phyloP scores from a whole-genome alignment of 2,329 filamentous ascomycete genomes.

The Dactylellina cionopaga region DNA sequence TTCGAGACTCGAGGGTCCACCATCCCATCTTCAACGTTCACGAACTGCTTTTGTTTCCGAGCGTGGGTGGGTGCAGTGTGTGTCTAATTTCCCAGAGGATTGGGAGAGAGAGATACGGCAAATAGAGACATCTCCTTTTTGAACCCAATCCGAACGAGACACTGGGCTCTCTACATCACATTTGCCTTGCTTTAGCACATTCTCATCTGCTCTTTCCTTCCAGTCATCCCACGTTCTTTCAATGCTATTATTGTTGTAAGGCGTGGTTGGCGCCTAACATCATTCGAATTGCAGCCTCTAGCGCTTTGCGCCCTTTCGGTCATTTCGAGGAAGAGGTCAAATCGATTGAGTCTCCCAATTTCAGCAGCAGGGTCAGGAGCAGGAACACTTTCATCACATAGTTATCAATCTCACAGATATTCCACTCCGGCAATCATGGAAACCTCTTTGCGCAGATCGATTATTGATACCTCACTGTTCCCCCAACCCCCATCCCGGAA shows the following conservation, averaged over 20 bases:
- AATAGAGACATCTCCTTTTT: conserved; percentile 49
- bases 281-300: conserved; percentile 53
- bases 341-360: conserved; percentile 53
- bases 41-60: conserved; percentile 27
- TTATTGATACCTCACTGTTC: conserved; percentile 53
- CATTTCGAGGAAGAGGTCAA: conserved; percentile 53
- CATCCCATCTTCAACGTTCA: conserved; percentile 46
- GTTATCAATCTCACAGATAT: conserved; percentile 50
- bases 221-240: conserved; percentile 34
- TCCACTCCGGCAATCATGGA: conserved; percentile 52
- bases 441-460: conserved; percentile 46
- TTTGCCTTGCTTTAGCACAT: conserved; percentile 27
- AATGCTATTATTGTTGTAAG: conserved; percentile 51
- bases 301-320: conserved; percentile 53
- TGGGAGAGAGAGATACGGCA: conserved; percentile 47
- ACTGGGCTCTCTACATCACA: conserved; percentile 19
- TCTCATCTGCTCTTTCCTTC: conserved; percentile 36
- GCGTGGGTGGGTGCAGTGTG: conserved; percentile 24
- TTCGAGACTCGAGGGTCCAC: conserved; percentile 49
- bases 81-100: conserved; percentile 52
- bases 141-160: conserved; percentile 47
- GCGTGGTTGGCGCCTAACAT: conserved; percentile 53
- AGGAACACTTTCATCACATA: conserved; percentile 34
- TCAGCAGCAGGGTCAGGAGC: conserved; percentile 43
- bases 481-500: conserved; percentile 50